Evolutionary conservation across 192 early-diverging fungal genomes (phyloP).

Genomic region (Linderina pennispora): DNA sequence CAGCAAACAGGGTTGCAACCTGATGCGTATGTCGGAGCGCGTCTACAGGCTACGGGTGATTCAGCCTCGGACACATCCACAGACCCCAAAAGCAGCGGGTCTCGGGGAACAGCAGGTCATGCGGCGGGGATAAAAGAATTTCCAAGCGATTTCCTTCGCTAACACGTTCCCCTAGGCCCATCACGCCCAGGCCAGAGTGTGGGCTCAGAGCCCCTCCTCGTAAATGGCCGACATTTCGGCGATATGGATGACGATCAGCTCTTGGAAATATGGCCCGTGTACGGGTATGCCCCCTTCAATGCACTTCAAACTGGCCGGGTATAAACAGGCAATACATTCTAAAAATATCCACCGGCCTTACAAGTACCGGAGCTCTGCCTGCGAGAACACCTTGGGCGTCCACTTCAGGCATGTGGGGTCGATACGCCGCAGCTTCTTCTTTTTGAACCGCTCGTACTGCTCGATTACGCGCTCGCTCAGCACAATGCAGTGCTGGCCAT

Average conservation of each 20-base stretch:
- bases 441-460: constrained; percentile 66
- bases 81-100: too few relatives aligned
- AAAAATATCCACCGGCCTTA: constrained; percentile 14
- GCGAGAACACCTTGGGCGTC: constrained; percentile 75
- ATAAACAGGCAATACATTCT: constrained; percentile 1
- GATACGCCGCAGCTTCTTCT: constrained; percentile 76
- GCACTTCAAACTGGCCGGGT: background rate
- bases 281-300: background rate
- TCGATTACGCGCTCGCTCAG: constrained; percentile 82
- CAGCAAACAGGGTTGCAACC: too few relatives aligned
- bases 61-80: too few relatives aligned
- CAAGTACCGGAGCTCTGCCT: constrained; percentile 67
- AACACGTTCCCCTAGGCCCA: background rate
- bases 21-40: too few relatives aligned
- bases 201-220: background rate
- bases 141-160: background rate
- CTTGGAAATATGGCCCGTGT: too few relatives aligned
- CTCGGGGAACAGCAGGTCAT: too few relatives aligned
- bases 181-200: background rate
- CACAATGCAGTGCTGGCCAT: constrained; percentile 84
- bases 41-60: too few relatives aligned
- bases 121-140: too few relatives aligned
- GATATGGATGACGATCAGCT: too few relatives aligned
- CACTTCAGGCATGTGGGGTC: constrained; percentile 73
- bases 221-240: background rate